These are phyloP conservation scores for Candida quercuum DNA, from an alignment of 805 yeast species.

Conservation along the genomic window DNA sequence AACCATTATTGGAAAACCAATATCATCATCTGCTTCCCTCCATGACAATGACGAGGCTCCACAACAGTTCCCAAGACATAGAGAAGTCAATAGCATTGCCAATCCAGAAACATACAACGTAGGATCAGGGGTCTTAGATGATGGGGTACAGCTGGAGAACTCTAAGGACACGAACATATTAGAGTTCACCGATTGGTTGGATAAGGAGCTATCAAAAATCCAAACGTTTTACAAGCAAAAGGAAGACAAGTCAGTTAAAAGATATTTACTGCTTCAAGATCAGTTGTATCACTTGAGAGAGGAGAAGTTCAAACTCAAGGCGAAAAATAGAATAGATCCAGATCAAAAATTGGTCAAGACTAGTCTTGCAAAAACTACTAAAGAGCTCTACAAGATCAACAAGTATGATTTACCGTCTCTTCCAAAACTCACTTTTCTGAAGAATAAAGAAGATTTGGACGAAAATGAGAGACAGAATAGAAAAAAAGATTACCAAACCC, in stretches of 20 bases:
- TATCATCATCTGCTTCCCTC: slow-evolving; percentile 2
- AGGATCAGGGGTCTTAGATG: not conserved
- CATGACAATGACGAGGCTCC: not conserved
- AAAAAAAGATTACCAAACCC: slow-evolving; percentile 44
- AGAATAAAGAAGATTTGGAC: slow-evolving; percentile 16
- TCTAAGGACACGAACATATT: slow-evolving; percentile 32
- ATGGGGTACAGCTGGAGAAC: slow-evolving; percentile 12
- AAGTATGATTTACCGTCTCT: slow-evolving; percentile 38
- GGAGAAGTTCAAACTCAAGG: slow-evolving; percentile 32
- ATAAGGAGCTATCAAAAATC: slow-evolving; percentile 52
- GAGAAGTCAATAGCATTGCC: not conserved
- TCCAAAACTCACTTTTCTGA: slow-evolving; percentile 32
- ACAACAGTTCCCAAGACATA: not conserved
- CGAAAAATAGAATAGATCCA: slow-evolving; percentile 3
- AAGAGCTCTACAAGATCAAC: slow-evolving; percentile 18
- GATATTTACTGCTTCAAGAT: slow-evolving; percentile 58
- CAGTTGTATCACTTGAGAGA: slow-evolving; percentile 63
- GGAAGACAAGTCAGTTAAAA: slow-evolving; percentile 54
- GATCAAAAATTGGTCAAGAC: slow-evolving; percentile 10
- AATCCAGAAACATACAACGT: not conserved
- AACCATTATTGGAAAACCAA: no score
- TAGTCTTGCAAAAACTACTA: slow-evolving; percentile 14
- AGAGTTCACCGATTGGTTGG: slow-evolving; percentile 65
- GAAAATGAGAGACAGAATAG: slow-evolving; percentile 23
- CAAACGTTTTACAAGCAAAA: slow-evolving; percentile 54